A percentile compares a stretch with the other conserved stretches of the same genome.
These are phyloP conservation scores for Fusarium virguliforme DNA, from an alignment of 2,329 filamentous ascomycete species.

Conservation along the genomic window DNA sequence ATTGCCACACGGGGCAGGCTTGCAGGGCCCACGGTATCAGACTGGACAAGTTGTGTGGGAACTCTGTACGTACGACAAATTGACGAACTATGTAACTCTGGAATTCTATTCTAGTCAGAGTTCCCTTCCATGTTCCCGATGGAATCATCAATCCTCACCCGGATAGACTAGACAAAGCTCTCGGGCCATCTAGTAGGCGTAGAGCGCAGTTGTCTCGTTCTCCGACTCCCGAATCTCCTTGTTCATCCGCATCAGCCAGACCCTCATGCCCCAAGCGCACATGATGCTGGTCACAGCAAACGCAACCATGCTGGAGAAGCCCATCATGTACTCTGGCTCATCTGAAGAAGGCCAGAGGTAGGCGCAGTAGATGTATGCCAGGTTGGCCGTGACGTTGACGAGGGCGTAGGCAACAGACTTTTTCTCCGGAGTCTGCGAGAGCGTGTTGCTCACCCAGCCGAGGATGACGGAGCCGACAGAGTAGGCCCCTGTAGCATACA, in stretches of 20 bases:
- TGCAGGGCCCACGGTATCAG: too few species aligned
- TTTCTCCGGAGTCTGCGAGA: slow-evolving; percentile 61
- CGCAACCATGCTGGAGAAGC: slow-evolving; percentile 29
- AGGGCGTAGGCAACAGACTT: slow-evolving; percentile 59
- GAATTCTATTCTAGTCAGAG: too few species aligned
- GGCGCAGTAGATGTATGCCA: slow-evolving; percentile 26
- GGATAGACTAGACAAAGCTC: neutral
- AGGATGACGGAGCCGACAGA: slow-evolving; percentile 59
- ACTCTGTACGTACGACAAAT: too few species aligned
- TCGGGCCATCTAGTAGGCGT: slow-evolving; percentile 21
- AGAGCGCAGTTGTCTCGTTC: slow-evolving; percentile 23
- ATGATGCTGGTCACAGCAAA: slow-evolving; percentile 38
- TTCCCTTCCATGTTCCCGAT: too few species aligned
- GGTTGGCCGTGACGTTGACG: slow-evolving; percentile 52
- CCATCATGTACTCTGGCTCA: slow-evolving; percentile 23
- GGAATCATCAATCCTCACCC: too few species aligned
- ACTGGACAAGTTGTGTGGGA: too few species aligned
- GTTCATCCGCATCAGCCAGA: slow-evolving; percentile 42
- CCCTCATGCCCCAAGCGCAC: slow-evolving; percentile 43
- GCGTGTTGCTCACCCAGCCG: slow-evolving; percentile 58
- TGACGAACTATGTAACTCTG: too few species aligned
- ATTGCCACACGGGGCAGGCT: too few species aligned
- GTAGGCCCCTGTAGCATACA: slow-evolving; percentile 54
- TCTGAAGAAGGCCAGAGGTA: slow-evolving; percentile 26
- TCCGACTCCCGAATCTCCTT: slow-evolving; percentile 31